A percentile compares a stretch with the other conserved stretches of the same genome.
These are phyloP conservation scores for Aureobasidium vineae DNA, from an alignment of 2,329 filamentous ascomycete genomes.

Conservation along the genomic window DNA sequence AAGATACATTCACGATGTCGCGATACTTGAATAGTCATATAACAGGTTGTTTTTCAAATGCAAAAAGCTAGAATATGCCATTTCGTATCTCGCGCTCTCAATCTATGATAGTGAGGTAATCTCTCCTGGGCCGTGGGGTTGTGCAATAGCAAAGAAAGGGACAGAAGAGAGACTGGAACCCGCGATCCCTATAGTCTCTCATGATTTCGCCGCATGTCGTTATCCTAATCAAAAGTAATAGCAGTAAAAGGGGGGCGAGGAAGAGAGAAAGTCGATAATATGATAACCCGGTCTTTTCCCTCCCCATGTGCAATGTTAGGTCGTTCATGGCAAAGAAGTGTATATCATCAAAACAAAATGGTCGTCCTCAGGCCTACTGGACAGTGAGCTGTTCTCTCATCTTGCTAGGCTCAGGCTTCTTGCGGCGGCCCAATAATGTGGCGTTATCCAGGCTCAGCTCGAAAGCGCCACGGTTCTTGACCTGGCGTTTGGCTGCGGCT, in stretches of 20 bases:
- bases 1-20: background rate
- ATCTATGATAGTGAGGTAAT: background rate
- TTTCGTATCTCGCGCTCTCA: slow-evolving; percentile 12
- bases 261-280: background rate
- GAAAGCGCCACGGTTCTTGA: slow-evolving; percentile 77
- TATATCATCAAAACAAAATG: slow-evolving; percentile 5
- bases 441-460: slow-evolving; percentile 90
- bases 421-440: slow-evolving; percentile 75
- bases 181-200: background rate
- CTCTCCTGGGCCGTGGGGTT: background rate
- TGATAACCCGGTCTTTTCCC: background rate
- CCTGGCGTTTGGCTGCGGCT: slow-evolving; percentile 77
- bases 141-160: background rate
- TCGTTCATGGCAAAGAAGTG: slow-evolving; percentile 4
- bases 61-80: slow-evolving; percentile 14
- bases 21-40: background rate
- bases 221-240: slow-evolving; percentile 11
- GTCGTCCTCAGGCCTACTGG: slow-evolving; percentile 23
- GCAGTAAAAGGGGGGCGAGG: background rate
- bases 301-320: background rate
- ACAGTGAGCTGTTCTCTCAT: slow-evolving; percentile 46
- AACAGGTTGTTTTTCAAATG: background rate
- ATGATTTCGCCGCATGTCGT: slow-evolving; percentile 21
- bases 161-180: background rate
- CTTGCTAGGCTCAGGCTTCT: slow-evolving; percentile 48